These are phyloP conservation scores for Neoboletus magnificus DNA, from an alignment of 768 basidiomycete genomes.

Conservation along the genomic window DNA sequence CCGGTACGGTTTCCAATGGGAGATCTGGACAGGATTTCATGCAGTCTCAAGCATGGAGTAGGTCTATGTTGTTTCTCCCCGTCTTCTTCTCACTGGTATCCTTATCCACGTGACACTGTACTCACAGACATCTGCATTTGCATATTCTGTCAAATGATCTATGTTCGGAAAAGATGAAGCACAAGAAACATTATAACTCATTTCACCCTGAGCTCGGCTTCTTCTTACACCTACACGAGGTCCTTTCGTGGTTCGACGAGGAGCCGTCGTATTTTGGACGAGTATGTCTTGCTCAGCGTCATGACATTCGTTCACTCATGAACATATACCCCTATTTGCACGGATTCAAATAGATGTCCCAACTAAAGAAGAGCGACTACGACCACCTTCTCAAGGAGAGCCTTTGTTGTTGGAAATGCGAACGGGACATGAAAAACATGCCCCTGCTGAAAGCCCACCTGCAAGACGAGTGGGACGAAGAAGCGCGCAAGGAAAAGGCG, in stretches of 20 bases:
- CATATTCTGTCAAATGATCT: constrained; percentile 85
- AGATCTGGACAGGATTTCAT: constrained; percentile 81
- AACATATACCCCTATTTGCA: not conserved
- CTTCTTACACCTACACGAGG: constrained; percentile 73
- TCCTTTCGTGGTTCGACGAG: constrained; percentile 79
- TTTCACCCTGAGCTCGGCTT: constrained; percentile 84
- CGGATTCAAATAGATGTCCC: constrained; percentile 43
- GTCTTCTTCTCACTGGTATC: too few relatives aligned
- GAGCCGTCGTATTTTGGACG: constrained; percentile 50
- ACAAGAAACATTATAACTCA: constrained; percentile 89
- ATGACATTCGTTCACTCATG: not conserved
- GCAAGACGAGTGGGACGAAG: constrained; percentile 65
- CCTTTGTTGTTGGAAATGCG: constrained; percentile 71
- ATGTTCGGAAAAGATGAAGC: constrained; percentile 65
- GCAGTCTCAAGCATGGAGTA: constrained; percentile 83
- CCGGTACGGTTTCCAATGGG: constrained; percentile 73
- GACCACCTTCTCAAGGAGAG: constrained; percentile 65
- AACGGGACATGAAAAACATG: constrained; percentile 60
- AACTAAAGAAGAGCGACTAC: constrained; percentile 50
- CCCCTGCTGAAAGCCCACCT: constrained; percentile 74
- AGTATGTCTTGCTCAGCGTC: constrained; percentile 35
- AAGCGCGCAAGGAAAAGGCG: constrained; percentile 40
- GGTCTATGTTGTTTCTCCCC: constrained; percentile 27
- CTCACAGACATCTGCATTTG: constrained; percentile 69
- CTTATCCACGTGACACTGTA: not conserved